Percentiles rank a stretch among this genome's conserved stretches.
These are phyloP conservation scores for Psilocybe subaeruginosa DNA, from an alignment of 768 basidiomycete species.

Conservation along the genomic window DNA sequence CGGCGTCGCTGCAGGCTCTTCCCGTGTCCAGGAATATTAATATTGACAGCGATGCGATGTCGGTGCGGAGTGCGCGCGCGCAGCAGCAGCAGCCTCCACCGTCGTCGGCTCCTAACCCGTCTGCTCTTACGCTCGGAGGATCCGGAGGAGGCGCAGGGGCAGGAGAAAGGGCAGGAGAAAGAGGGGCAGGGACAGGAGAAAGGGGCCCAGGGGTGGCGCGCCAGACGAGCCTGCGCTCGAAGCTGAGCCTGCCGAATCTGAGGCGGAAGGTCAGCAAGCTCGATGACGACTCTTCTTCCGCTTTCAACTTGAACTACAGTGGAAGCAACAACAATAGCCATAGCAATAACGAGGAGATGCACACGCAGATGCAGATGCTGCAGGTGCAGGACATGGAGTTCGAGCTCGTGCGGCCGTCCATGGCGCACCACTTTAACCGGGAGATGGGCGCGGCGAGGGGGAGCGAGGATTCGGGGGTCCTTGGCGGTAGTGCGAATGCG, in stretches of 20 bases:
- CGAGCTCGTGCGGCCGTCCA: constrained; percentile 71
- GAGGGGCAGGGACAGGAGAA: not conserved
- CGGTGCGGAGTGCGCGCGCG: constrained; percentile 13
- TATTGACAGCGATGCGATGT: constrained; percentile 19
- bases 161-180: not conserved
- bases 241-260: constrained; percentile 71
- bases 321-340: not conserved
- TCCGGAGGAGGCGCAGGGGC: not conserved
- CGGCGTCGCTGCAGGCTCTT: constrained; percentile 1
- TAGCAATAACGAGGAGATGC: not conserved
- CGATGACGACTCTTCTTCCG: constrained; percentile 26
- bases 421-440: constrained; percentile 30
- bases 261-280: constrained; percentile 47
- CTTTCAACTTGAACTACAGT: not conserved
- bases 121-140: too few relatives aligned
- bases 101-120: not conserved
- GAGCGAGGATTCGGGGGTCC: constrained; percentile 58
- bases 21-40: not conserved
- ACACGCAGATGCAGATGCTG: constrained; percentile 48
- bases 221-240: constrained; percentile 52
- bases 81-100: not conserved
- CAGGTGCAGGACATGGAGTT: constrained; percentile 86
- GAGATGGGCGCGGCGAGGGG: constrained; percentile 34
- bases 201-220: constrained; percentile 23
- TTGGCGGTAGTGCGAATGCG: constrained; percentile 12